Percentiles rank a stretch among this genome's conserved stretches.
These are phyloP conservation scores for Amylostereum areolatum DNA, from an alignment of 1,284 basidiomycete genomes.

Conservation along the genomic window DNA sequence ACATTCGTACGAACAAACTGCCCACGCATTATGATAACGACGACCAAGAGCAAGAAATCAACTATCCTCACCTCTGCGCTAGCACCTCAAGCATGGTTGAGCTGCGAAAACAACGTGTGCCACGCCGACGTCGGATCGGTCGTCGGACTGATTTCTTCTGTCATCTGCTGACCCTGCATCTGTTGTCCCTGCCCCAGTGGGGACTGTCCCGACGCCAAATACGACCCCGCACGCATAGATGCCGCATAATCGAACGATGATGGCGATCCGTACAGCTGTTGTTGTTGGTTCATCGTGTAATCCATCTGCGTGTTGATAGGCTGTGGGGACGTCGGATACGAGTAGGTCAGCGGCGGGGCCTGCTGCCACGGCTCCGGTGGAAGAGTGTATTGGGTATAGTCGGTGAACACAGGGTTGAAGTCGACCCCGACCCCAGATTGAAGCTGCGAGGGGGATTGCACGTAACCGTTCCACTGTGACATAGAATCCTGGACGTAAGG, in stretches of 20 bases:
- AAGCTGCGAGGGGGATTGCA: no score
- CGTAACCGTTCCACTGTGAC: no score
- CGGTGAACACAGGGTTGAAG: not conserved
- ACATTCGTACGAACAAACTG: no score
- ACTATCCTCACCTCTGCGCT: not conserved
- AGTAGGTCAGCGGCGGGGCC: conserved; percentile 6
- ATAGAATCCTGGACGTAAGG: no score
- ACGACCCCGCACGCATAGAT: conserved; percentile 10
- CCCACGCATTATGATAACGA: not conserved
- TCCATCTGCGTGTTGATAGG: not conserved
- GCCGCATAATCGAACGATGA: conserved; percentile 10
- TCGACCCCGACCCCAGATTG: not conserved
- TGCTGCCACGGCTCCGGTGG: conserved; percentile 9
- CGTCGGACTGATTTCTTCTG: conserved; percentile 16
- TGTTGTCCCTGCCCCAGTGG: conserved; percentile 6
- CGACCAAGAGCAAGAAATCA: not conserved
- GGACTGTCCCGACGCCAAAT: conserved; percentile 6
- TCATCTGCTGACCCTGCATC: conserved; percentile 1
- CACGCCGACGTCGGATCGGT: conserved; percentile 40
- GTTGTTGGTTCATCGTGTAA: not conserved
- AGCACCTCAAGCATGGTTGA: conserved; percentile 16
- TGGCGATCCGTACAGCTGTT: not conserved
- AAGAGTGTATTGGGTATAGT: conserved; percentile 5
- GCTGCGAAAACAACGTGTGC: conserved; percentile 42
- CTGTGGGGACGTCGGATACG: conserved; percentile 2